Evolutionary conservation across 495 filamentous ascomycete species (phyloP).

Genomic region (Penicillium chermesinum): DNA sequence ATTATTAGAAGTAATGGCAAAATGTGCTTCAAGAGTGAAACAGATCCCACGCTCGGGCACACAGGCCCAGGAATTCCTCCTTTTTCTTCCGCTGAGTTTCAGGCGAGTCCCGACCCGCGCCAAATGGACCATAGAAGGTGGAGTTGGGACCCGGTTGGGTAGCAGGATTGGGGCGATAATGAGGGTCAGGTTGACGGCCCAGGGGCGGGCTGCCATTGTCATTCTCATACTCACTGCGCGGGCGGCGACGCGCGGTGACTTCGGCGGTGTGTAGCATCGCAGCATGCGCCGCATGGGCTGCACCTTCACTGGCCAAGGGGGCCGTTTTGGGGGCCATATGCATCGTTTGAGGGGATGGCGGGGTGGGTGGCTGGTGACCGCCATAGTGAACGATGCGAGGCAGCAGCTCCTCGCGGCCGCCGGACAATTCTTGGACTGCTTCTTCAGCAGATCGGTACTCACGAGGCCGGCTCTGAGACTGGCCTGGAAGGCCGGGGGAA

Average conservation of each 20-base stretch:
- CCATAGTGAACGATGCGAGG: constrained; percentile 94
- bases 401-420: constrained; percentile 83
- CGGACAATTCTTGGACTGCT: constrained; percentile 81
- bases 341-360: constrained; percentile 67
- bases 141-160: constrained; percentile 56
- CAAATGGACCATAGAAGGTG: constrained; percentile 63
- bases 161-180: constrained; percentile 59
- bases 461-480: constrained; percentile 57
- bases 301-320: constrained; percentile 23
- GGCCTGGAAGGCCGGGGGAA: constrained; percentile 62
- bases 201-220: constrained; percentile 55
- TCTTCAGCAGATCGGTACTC: constrained; percentile 97
- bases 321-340: constrained; percentile 34
- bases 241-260: constrained; percentile 62
- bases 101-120: constrained; percentile 72
- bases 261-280: constrained; percentile 28
- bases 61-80: constrained; percentile 86
- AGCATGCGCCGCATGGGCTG: constrained; percentile 17
- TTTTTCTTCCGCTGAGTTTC: constrained; percentile 84
- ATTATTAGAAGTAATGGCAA: background rate
- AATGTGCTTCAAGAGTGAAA: constrained; percentile 72
- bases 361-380: constrained; percentile 83
- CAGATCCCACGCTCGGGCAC: constrained; percentile 88
- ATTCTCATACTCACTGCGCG: constrained; percentile 83
- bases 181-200: constrained; percentile 38